phyloP scores from a whole-genome alignment of 148 eudicot genomes.

The Rhododendron ferrugineum region DNA sequence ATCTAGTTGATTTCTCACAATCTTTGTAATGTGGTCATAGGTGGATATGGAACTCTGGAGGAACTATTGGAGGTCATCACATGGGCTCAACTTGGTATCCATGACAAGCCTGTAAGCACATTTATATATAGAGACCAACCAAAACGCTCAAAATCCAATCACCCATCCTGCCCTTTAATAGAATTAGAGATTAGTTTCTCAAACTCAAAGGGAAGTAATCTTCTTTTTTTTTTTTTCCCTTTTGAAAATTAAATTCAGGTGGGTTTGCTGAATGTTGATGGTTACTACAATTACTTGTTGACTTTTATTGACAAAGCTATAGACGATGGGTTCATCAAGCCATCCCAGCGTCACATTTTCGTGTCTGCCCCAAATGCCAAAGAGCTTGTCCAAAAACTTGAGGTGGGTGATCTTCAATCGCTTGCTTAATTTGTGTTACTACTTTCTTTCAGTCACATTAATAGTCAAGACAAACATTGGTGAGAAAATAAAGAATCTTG shows the following conservation, averaged over 20 bases:
- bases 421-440: not conserved
- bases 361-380: conserved; percentile 27
- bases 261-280: conserved; percentile 75
- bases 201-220: not conserved
- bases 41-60: conserved; percentile 82
- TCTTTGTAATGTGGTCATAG: conserved; percentile 16
- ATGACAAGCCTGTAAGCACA: conserved; percentile 60
- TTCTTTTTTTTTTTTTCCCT: not conserved
- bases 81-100: conserved; percentile 80
- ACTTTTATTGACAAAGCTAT: conserved; percentile 24
- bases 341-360: no score
- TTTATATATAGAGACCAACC: not conserved
- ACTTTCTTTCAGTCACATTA: not conserved
- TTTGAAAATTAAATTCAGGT: conserved; percentile 29
- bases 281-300: conserved; percentile 52
- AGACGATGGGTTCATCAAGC: no score
- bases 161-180: no score
- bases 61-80: conserved; percentile 65
- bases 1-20: not conserved
- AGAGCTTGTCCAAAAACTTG: conserved; percentile 66
- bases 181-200: not conserved
- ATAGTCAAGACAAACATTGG: no score
- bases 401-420: conserved; percentile 28
- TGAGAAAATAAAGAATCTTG: conserved; percentile 3
- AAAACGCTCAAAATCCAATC: no score